Base-by-base conservation (phyloP, 805 yeast genomes). In the Candida andamanensis region DNA sequence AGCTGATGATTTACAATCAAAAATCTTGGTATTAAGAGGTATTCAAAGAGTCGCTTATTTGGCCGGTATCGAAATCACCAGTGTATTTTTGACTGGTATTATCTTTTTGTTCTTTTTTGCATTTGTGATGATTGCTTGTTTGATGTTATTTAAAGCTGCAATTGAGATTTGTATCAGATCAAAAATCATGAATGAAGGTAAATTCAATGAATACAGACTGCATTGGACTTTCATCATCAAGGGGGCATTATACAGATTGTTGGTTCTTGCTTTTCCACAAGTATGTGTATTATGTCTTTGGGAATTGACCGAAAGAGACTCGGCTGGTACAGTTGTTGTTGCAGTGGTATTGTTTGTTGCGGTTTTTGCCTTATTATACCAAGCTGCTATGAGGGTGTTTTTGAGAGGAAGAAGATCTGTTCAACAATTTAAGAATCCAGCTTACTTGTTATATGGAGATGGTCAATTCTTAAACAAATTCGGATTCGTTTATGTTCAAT, bases 401-500 rank as follows among this genome's bases (percentile, higher is more conserved):
- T 37, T 72, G n/a, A 69, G 78, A 37, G 98, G 96, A 21, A 62
- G 78, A 40, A 72, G 72, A 44, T 87, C 97, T 0, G 63, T 71
- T 16, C 65, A 69, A 37, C 68, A 84, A 35, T 85, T 80, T 67
- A 80, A 84, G 51, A 90, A 87, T 49, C 95, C 98, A 0, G 97
- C 98, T 0, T 90, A 85, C 52, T 66, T 87, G 39, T 69, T 92
- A 40, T 92, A 73, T 50, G 95, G 97, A 29, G 95, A 92, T 52
- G 72, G 80, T 4, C 74, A 69, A 26, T 76, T 85, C 38, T 69
- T 92, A 46, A 85, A 86, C 68, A 76, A 84, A 49, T 90, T 81
- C 63, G 98, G 98, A 0, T 92, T 92, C 60, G 57, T 92, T 42
- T 92, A 92, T 49, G 86, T 87, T 21, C 96, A 87, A 61, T 92